A percentile compares a stretch with the other conserved stretches of the same genome.
phyloP scores from a whole-genome alignment of 805 yeast species.

The Kodamaea fukazawae region DNA sequence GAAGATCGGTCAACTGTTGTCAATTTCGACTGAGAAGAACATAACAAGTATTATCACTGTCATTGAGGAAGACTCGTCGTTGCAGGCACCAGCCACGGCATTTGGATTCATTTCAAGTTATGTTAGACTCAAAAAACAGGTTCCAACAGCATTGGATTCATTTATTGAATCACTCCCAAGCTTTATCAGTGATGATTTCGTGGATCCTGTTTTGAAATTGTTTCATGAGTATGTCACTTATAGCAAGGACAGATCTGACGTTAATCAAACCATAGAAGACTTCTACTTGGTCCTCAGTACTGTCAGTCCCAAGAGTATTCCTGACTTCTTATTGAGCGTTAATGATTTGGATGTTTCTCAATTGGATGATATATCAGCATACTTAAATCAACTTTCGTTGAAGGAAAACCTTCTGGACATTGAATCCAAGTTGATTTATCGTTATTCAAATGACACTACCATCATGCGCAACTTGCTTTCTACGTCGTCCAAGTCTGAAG shows the following conservation, averaged over 20 bases:
- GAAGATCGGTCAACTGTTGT: background rate
- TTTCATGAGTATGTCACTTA: slow-evolving; percentile 11
- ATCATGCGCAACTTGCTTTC: slow-evolving; percentile 20
- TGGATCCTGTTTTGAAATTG: slow-evolving; percentile 20
- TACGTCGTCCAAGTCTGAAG: slow-evolving; percentile 9
- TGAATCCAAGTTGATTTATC: slow-evolving; percentile 22
- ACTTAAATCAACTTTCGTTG: slow-evolving; percentile 29
- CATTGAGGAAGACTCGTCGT: slow-evolving; percentile 8
- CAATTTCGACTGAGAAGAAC: background rate
- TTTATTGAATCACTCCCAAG: slow-evolving; percentile 18
- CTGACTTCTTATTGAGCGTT: slow-evolving; percentile 6
- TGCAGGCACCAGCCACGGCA: slow-evolving; percentile 8
- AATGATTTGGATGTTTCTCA: slow-evolving; percentile 12
- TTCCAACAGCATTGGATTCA: slow-evolving; percentile 1
- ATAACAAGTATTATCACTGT: background rate
- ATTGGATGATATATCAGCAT: slow-evolving; percentile 25
- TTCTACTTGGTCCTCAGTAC: slow-evolving; percentile 27
- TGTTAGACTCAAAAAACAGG: slow-evolving; percentile 7
- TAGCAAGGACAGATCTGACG: slow-evolving; percentile 13
- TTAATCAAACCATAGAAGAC: slow-evolving; percentile 32
- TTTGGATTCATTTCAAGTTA: slow-evolving; percentile 7
- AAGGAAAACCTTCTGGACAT: slow-evolving; percentile 16
- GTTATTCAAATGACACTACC: slow-evolving; percentile 15
- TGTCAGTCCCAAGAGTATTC: slow-evolving; percentile 15
- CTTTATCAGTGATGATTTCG: slow-evolving; percentile 25